Percentiles rank a stretch among this genome's conserved stretches.
These are phyloP conservation scores for Otatea glauca DNA, from an alignment of 176 grass and related monocot genomes.

Conservation along the genomic window DNA sequence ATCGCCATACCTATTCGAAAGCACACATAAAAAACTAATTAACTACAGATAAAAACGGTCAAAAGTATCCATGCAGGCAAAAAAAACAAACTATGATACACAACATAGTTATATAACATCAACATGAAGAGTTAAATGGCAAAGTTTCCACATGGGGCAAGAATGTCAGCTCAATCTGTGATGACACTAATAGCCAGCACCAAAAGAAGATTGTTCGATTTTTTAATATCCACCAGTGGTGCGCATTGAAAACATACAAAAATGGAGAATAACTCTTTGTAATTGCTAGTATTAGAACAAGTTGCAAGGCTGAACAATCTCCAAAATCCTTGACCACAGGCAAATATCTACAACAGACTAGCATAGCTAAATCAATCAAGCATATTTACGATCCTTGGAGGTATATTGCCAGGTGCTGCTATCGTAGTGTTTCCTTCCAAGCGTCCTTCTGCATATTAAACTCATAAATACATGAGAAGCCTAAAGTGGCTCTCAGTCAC, in stretches of 20 bases:
- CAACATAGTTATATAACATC: neutral
- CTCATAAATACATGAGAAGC: neutral
- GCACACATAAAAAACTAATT: constrained; percentile 23
- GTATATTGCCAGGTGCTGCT: neutral
- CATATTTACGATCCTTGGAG: neutral
- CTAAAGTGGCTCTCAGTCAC: constrained; percentile 12
- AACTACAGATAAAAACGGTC: constrained; percentile 5
- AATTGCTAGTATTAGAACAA: neutral
- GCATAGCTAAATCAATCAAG: neutral
- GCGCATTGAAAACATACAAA: neutral
- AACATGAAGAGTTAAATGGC: neutral
- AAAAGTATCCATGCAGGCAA: neutral
- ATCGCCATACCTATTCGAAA: constrained; percentile 64
- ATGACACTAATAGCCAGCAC: constrained; percentile 13
- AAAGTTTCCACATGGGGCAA: constrained; percentile 3
- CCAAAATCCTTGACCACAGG: constrained; percentile 22
- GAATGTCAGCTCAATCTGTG: constrained; percentile 25
- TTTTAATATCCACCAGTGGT: neutral
- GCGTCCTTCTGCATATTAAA: neutral
- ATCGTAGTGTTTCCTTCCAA: neutral
- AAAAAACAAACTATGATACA: neutral
- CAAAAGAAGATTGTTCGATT: constrained; percentile 6
- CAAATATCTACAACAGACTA: neutral
- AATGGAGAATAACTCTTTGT: neutral
- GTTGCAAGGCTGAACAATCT: neutral